Conservation (phyloP, 2,329 filamentous ascomycete genomes). For the Karstenula rhodostoma region DNA sequence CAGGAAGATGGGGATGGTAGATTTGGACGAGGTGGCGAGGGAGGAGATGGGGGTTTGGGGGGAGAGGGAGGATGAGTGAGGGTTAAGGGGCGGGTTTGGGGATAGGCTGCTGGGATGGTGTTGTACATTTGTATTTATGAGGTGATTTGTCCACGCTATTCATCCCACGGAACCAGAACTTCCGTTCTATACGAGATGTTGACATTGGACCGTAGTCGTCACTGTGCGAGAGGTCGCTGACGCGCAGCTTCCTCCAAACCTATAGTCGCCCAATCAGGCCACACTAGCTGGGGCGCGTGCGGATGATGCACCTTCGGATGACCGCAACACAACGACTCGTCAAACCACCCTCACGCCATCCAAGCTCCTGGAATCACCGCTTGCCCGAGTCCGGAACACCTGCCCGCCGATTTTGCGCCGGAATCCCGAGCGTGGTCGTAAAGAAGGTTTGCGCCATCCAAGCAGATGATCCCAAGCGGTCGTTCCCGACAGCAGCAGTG, state of each 20-base stretch:
- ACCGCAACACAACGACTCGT: constrained; percentile 11
- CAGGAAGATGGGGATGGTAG: constrained; percentile 31
- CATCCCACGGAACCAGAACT: not conserved
- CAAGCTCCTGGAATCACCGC: constrained; percentile 8
- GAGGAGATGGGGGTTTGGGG: constrained; percentile 50
- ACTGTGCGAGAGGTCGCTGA: not conserved
- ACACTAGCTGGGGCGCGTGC: not conserved
- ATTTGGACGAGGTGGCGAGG: constrained; percentile 45
- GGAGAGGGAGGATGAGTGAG: constrained; percentile 29
- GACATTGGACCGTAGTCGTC: not conserved
- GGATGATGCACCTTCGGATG: constrained; percentile 13
- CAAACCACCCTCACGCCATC: constrained; percentile 7
- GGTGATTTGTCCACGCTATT: not conserved
- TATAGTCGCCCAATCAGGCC: not conserved
- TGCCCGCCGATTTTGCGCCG: constrained; percentile 10
- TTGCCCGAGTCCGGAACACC: not conserved
- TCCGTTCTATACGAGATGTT: not conserved
- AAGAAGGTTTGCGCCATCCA: not conserved
- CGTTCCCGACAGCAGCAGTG: not conserved
- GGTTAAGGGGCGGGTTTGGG: not conserved
- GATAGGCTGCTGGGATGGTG: no score
- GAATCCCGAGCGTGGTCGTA: not conserved
- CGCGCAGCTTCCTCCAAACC: not conserved
- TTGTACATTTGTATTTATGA: no score
- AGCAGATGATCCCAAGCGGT: not conserved